phyloP scores from a whole-genome alignment of 2,329 filamentous ascomycete genomes.

The Xylaria sp. region DNA sequence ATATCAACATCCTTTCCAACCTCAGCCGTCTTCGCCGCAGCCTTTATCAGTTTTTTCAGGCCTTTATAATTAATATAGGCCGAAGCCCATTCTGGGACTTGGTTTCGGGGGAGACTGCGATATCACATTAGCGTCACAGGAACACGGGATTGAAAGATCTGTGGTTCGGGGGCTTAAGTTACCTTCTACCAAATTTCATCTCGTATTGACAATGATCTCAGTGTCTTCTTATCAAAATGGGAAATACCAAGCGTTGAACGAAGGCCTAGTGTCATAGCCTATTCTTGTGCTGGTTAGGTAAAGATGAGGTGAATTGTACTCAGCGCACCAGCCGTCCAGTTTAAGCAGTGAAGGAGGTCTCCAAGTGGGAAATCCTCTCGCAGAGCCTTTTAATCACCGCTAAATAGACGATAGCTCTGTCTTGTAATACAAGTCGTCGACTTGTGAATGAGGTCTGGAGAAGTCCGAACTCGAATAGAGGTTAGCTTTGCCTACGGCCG shows the following conservation, averaged over 20 bases:
- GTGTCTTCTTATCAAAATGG: neutral
- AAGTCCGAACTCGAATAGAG: neutral
- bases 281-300: constrained; percentile 2
- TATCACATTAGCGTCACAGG: constrained; percentile 36
- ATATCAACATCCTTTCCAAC: constrained; percentile 83
- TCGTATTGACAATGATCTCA: constrained; percentile 30
- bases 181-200: constrained; percentile 74
- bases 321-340: too few relatives aligned
- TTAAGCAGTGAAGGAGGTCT: constrained; percentile 5
- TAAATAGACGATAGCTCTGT: neutral
- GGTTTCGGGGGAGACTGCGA: constrained; percentile 76
- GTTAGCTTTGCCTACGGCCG: constrained; percentile 12
- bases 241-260: neutral
- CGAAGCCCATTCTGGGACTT: constrained; percentile 87
- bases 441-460: neutral
- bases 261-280: neutral
- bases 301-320: neutral
- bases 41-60: constrained; percentile 95
- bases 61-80: constrained; percentile 91
- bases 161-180: constrained; percentile 42
- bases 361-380: neutral
- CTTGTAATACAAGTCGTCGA: neutral
- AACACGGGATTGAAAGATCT: constrained; percentile 1
- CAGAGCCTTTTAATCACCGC: neutral
- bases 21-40: constrained; percentile 71